Percentiles rank a stretch among this genome's conserved stretches.
Evolutionary conservation across 2,329 filamentous ascomycete genomes (phyloP).

Genomic region (Beauveria varroae): DNA sequence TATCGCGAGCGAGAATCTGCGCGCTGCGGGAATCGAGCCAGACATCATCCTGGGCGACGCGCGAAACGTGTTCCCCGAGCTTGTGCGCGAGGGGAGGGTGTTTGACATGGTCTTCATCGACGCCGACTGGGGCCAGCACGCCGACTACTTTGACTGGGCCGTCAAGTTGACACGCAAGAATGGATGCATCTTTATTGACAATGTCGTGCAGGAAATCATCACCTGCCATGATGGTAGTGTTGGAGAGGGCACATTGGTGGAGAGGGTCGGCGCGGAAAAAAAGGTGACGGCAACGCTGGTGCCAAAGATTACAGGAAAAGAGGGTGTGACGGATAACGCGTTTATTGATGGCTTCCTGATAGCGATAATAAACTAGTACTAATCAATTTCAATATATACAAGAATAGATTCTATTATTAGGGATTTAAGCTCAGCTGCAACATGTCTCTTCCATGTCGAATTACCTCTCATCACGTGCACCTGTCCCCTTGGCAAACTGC

Average conservation of each 20-base stretch:
- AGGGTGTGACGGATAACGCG: neutral
- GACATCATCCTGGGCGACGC: constrained; percentile 38
- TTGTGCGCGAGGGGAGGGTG: constrained; percentile 32
- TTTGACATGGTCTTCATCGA: constrained; percentile 48
- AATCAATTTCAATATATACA: too few relatives aligned
- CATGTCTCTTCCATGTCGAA: too few relatives aligned
- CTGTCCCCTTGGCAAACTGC: too few relatives aligned
- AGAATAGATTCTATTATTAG: neutral
- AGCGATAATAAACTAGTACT: neutral
- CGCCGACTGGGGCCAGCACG: constrained; percentile 42
- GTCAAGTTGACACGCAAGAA: constrained; percentile 31
- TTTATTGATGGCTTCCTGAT: neutral
- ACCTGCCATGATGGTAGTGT: neutral
- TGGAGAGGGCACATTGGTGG: constrained; percentile 12
- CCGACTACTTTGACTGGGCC: constrained; percentile 39
- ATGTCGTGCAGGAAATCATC: constrained; percentile 31
- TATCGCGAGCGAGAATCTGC: constrained; percentile 37
- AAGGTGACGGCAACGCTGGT: constrained; percentile 10
- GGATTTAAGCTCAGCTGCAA: too few relatives aligned
- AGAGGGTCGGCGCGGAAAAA: constrained; percentile 11
- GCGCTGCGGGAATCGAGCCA: constrained; percentile 30
- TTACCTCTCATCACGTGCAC: too few relatives aligned
- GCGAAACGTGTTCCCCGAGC: constrained; percentile 28
- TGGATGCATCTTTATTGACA: constrained; percentile 41
- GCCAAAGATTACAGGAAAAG: neutral